These are phyloP conservation scores for Aureoboletus auriporus DNA, from an alignment of 768 basidiomycete genomes.

Conservation along the genomic window DNA sequence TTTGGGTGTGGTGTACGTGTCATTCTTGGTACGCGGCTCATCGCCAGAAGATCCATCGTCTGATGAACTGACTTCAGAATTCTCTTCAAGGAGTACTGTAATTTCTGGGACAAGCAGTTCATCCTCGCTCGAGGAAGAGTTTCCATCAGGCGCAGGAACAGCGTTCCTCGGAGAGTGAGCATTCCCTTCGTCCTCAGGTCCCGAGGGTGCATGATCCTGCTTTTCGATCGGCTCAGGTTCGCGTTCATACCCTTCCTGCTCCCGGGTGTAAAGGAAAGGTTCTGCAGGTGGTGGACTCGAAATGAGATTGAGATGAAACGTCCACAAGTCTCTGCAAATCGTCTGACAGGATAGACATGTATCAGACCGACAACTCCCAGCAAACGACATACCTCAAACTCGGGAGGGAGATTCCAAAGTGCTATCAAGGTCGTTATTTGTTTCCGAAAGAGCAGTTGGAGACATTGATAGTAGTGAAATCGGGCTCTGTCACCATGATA, in stretches of 20 bases:
- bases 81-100: slow-evolving; percentile 36
- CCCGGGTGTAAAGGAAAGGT: slow-evolving; percentile 47
- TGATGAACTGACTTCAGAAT: slow-evolving; percentile 32
- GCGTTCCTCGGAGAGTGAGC: slow-evolving; percentile 7
- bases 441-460: slow-evolving; percentile 76
- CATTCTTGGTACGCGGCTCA: slow-evolving; percentile 8
- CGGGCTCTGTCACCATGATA: slow-evolving; percentile 79
- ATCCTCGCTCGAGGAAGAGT: slow-evolving; percentile 17
- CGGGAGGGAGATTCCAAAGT: slow-evolving; percentile 69
- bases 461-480: slow-evolving; percentile 78
- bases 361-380: neutral
- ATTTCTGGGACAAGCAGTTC: slow-evolving; percentile 33
- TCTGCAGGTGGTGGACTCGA: slow-evolving; percentile 59
- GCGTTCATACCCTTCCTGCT: slow-evolving; percentile 24
- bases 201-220: slow-evolving; percentile 1
- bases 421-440: slow-evolving; percentile 60
- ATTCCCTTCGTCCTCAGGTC: slow-evolving; percentile 16
- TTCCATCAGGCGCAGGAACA: slow-evolving; percentile 7
- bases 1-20: slow-evolving; percentile 2
- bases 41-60: slow-evolving; percentile 23
- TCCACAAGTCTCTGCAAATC: slow-evolving; percentile 80
- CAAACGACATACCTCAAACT: slow-evolving; percentile 63
- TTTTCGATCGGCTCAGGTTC: slow-evolving; percentile 5
- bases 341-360: slow-evolving; percentile 38
- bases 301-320: slow-evolving; percentile 61